Evolutionary conservation across 257 asterid species (phyloP), one percentile per base, ranked within the genome.

Genomic region (Forsythia viridissima): DNA sequence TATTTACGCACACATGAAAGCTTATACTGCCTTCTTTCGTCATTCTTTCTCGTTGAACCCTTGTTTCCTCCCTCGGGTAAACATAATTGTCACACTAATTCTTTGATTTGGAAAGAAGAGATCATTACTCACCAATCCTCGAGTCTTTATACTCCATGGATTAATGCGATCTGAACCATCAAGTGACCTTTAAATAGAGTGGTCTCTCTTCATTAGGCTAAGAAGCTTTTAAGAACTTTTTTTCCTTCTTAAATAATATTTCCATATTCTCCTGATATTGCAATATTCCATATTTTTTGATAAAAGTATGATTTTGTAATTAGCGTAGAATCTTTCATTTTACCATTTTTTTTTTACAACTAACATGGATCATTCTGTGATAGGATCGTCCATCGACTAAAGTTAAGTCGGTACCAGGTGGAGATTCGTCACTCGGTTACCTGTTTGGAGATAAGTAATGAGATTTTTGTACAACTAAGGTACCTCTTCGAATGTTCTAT

Each of bases 391-490:
- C 94, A 34, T 86, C 92, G 8, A 90, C 94, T 8, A 90, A 83
- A 83, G 92, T 90, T 24, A 90, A 80, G 21, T 88, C 88, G 8
- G 87, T 79, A 71, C 92, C 94, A 8, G 94, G 94, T 67, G 92
- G 92, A 74, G 89, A 86, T 76, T 90, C 94, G 48, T 86, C 92
- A 3, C 89, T 90, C 15, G 94, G 92, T 11, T 90, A 88, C 84
- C 75, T 90, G 79, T 90, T 90, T 76, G 89, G 90, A 74, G 92
- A 90, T 66, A 86, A 89, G 80, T 78, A 80, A 39, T 77, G 82
- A 81, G 2, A 66, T 52, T 15, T 38, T 16, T 44, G 40, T 18
- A 37, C 70, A 6, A 21, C 38, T 24, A 24, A 0, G 38, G 2
- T 63, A 7, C 67, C 10, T 20, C 68, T 6, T 59, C 13, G 8